Conservation (phyloP, 768 basidiomycete species). For the Sporobolomyces pararoseus region DNA sequence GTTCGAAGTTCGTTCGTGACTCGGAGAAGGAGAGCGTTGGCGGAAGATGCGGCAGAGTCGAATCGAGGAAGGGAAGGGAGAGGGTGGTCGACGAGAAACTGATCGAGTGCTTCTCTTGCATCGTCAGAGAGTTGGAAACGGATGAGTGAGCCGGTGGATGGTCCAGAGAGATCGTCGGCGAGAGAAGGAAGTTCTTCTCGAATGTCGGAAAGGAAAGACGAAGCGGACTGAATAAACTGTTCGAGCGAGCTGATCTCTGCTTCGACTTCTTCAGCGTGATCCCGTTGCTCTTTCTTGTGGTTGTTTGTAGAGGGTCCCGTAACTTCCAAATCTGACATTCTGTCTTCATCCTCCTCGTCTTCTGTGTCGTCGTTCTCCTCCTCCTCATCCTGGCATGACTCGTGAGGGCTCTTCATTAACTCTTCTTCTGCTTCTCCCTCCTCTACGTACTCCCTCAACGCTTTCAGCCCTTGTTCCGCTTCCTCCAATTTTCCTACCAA, state of each 20-base stretch:
- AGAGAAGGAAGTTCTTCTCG: constrained; percentile 34
- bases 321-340: constrained; percentile 2
- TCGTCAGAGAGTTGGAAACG: constrained; percentile 32
- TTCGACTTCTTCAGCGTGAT: background rate
- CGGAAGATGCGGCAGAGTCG: constrained; percentile 13
- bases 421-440: constrained; percentile 31
- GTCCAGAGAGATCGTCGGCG: background rate
- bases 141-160: constrained; percentile 4
- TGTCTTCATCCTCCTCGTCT: constrained; percentile 47
- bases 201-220: constrained; percentile 32
- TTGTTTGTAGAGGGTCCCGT: background rate
- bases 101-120: constrained; percentile 31
- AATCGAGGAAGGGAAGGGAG: constrained; percentile 28
- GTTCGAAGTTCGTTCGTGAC: constrained; percentile 17
- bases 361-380: background rate
- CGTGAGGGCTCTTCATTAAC: background rate
- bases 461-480: constrained; percentile 18
- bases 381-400: constrained; percentile 13
- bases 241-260: constrained; percentile 20
- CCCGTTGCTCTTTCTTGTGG: background rate
- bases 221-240: constrained; percentile 30
- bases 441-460: constrained; percentile 22
- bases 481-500: constrained; percentile 25
- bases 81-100: constrained; percentile 37
- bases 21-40: constrained; percentile 22